Evolutionary conservation across 2,329 filamentous ascomycete genomes (phyloP).

Genomic region (Neospermospora avenae): DNA sequence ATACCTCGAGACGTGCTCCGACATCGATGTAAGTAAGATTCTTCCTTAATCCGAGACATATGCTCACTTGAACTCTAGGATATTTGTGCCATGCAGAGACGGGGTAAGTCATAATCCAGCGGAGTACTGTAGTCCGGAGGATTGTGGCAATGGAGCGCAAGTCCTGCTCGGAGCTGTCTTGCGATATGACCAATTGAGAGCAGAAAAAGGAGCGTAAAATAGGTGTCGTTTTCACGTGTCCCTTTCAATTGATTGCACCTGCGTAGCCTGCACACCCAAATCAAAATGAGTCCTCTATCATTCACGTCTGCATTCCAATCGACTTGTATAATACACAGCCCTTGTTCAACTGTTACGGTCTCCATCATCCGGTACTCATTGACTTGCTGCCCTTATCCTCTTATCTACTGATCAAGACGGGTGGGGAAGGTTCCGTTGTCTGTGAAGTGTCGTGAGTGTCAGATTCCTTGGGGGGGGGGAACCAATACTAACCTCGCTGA

Average conservation of each 20-base stretch:
- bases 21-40: slow-evolving; percentile 50
- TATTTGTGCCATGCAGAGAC: slow-evolving; percentile 62
- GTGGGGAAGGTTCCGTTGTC: slow-evolving; percentile 67
- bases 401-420: slow-evolving; percentile 56
- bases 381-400: background rate
- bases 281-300: slow-evolving; percentile 24
- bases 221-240: background rate
- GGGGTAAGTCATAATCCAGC: slow-evolving; percentile 62
- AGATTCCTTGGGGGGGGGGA: background rate
- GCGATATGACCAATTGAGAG: slow-evolving; percentile 38
- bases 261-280: slow-evolving; percentile 3
- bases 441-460: slow-evolving; percentile 36
- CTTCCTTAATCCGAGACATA: background rate
- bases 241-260: slow-evolving; percentile 1
- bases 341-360: slow-evolving; percentile 22
- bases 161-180: slow-evolving; percentile 44
- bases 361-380: slow-evolving; percentile 11
- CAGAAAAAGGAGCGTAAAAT: slow-evolving; percentile 21
- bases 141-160: slow-evolving; percentile 54
- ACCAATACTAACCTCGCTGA: slow-evolving; percentile 73
- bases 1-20: slow-evolving; percentile 55
- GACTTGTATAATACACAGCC: slow-evolving; percentile 34
- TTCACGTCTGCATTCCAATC: slow-evolving; percentile 23
- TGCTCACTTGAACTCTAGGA: slow-evolving; percentile 30
- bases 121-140: slow-evolving; percentile 58